These are phyloP conservation scores for Corymbia maculata DNA, from an alignment of 345 rosid genomes.

Conservation along the genomic window DNA sequence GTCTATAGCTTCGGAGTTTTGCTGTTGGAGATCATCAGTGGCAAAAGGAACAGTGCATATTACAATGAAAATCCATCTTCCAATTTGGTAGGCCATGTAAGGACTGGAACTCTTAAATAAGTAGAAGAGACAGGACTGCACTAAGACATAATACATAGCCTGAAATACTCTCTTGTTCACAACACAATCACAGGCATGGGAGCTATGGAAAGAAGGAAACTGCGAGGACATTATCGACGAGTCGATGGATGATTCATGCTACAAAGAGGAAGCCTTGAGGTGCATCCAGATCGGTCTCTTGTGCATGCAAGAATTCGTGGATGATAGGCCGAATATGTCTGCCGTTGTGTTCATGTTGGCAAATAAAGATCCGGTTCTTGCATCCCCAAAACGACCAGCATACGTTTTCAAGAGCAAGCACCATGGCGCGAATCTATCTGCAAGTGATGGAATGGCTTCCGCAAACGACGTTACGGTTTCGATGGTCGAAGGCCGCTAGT, in stretches of 20 bases:
- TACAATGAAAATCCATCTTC: constrained; percentile 9
- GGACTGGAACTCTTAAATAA: background rate
- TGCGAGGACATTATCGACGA: constrained; percentile 20
- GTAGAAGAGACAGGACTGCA: background rate
- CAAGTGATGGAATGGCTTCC: constrained; percentile 9
- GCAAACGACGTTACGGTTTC: constrained; percentile 22
- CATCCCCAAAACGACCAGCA: constrained; percentile 41
- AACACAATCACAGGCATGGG: constrained; percentile 35
- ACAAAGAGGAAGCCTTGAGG: constrained; percentile 16
- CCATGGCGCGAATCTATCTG: background rate
- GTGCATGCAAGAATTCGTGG: constrained; percentile 53
- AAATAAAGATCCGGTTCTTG: constrained; percentile 16
- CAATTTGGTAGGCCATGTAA: constrained; percentile 48
- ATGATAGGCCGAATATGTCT: constrained; percentile 45
- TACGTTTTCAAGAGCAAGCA: constrained; percentile 6
- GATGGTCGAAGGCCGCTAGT: background rate
- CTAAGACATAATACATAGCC: background rate
- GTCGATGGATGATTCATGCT: constrained; percentile 8
- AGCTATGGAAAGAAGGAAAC: constrained; percentile 25
- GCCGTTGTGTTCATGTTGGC: constrained; percentile 36
- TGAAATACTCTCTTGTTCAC: background rate
- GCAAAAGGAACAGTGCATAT: constrained; percentile 21
- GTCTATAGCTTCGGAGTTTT: constrained; percentile 66
- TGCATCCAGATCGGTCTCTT: constrained; percentile 55
- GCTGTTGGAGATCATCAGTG: constrained; percentile 50